Conservation (phyloP, 495 filamentous ascomycete genomes). For the Talaromyces ruber region DNA sequence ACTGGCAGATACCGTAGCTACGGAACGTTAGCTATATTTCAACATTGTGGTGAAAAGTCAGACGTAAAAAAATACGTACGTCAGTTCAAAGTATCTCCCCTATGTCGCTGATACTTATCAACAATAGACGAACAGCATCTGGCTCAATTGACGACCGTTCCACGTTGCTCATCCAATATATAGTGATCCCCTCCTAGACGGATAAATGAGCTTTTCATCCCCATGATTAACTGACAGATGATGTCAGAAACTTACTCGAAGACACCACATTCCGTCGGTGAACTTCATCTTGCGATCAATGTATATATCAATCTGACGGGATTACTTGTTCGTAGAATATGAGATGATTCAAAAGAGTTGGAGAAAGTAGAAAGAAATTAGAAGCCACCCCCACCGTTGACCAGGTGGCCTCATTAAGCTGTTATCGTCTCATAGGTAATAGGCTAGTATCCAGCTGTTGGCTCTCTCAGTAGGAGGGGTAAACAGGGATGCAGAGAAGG, state of each 20-base stretch:
- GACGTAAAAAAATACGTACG: constrained; percentile 20
- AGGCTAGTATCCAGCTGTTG: neutral
- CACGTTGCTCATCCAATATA: constrained; percentile 42
- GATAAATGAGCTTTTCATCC: neutral
- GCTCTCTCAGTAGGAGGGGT: neutral
- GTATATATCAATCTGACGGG: neutral
- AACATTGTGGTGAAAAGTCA: neutral
- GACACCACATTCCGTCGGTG: constrained; percentile 36
- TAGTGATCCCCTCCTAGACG: constrained; percentile 26
- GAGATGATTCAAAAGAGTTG: neutral
- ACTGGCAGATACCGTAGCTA: constrained; percentile 22
- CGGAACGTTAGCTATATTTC: neutral
- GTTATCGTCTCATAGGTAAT: neutral
- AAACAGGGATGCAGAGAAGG: neutral
- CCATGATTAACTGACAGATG: neutral
- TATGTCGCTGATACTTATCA: constrained; percentile 34
- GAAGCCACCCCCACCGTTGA: neutral
- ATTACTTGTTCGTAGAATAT: neutral
- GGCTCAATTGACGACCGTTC: constrained; percentile 26
- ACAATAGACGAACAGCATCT: constrained; percentile 26
- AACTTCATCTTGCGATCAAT: constrained; percentile 29
- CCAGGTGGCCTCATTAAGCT: neutral
- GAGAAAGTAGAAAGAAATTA: neutral
- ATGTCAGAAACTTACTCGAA: constrained; percentile 17
- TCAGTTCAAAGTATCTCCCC: constrained; percentile 52